Evolutionary conservation across 2,329 filamentous ascomycete genomes (phyloP), one percentile per base, ranked within the genome.

Genomic region (Apiospora kogelbergensis): DNA sequence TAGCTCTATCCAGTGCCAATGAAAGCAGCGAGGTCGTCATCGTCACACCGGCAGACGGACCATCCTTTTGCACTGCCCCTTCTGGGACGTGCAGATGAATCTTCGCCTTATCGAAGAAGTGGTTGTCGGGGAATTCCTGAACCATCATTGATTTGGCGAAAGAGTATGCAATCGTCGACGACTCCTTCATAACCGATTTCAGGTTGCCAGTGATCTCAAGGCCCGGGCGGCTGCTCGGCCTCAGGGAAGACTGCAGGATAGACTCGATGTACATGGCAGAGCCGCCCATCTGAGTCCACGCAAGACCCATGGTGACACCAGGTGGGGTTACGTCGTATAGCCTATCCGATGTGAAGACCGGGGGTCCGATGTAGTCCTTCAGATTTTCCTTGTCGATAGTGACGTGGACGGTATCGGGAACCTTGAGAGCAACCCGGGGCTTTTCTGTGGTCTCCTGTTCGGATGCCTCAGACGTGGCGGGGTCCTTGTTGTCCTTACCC

Each of bases 121-220:
- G 89, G 81, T 99, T 99, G 69, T 94, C 90, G 0, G 94, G 91
- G 83, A 95, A 99, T 48, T 92, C 84, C 77, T 90, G 91, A 9
- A 92, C 94, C 86, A 98, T 90, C 70, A 95, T 85, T 0, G 94
- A 91, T 83, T 98, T 98, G 76, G 94, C 91, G 77, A 97, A 99
- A 0, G 94, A 97, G 84, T 99, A 98, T 63, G 96, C 97, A 73
- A 99, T 98, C 2, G 90, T 86, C 0, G 94, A 96, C 2, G 95
- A 98, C 82, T 99, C 96, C 82, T 98, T 98, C 97, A 99, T 99
- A 46, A 99, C 96, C 20, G 89, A 89, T 84, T 97, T 96, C 65
- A 99, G 86, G 78, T 98, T 98, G 70, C 96, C 96, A 0, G 96
- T 99, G 70, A 95, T 94, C 77, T 97, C 93, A 57, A 99, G 85